Conservation (phyloP, 2,329 filamentous ascomycete species). For the Penicillium nordicum region DNA sequence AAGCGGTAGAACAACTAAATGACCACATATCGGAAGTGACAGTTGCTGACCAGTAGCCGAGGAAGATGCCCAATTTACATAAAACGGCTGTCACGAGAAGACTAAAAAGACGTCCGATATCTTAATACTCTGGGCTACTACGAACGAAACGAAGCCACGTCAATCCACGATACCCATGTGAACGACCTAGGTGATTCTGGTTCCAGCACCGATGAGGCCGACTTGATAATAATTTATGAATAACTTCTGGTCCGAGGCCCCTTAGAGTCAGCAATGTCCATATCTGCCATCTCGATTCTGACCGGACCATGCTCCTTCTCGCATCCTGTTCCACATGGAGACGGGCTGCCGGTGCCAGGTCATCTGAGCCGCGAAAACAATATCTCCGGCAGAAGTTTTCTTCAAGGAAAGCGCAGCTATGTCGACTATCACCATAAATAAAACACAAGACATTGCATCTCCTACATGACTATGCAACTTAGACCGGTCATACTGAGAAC, state of each 20-base stretch:
- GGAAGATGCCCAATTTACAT: background rate
- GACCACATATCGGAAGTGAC: background rate
- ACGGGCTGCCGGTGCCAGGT: conserved; percentile 12
- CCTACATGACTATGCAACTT: background rate
- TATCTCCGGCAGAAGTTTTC: background rate
- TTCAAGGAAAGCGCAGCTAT: conserved; percentile 17
- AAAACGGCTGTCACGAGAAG: conserved; percentile 6
- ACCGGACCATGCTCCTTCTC: conserved; percentile 2
- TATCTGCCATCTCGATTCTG: background rate
- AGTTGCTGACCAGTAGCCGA: background rate
- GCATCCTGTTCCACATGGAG: conserved; percentile 11
- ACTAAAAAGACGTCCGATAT: background rate
- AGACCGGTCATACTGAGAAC: conserved; percentile 6
- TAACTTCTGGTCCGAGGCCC: background rate
- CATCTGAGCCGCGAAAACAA: conserved; percentile 17
- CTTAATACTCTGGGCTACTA: background rate
- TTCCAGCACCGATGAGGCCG: conserved; percentile 14
- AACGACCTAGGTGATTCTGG: conserved; percentile 4
- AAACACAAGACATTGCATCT: background rate
- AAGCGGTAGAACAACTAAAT: conserved; percentile 10
- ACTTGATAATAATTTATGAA: background rate
- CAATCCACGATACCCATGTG: conserved; percentile 19
- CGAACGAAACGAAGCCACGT: conserved; percentile 21
- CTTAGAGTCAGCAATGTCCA: background rate
- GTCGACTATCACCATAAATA: conserved; percentile 4